A percentile compares a stretch with the other conserved stretches of the same genome.
phyloP scores from a whole-genome alignment of 2,329 filamentous ascomycete species.

The Clonostachys solani region DNA sequence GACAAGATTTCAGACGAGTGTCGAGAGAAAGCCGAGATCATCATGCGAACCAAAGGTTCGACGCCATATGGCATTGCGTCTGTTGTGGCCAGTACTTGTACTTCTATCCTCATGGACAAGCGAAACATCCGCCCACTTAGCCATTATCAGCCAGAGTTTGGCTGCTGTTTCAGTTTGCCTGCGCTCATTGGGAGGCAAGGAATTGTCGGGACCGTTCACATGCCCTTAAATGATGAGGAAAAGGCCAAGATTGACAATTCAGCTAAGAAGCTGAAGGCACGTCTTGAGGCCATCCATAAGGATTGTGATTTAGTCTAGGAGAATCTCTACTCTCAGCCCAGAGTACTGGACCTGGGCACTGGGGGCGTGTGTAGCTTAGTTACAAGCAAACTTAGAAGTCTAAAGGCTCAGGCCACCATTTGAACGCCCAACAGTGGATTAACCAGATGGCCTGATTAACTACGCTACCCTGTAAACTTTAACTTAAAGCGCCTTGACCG shows the following conservation, averaged over 20 bases:
- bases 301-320: too few relatives aligned
- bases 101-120: slow-evolving; percentile 42
- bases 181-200: slow-evolving; percentile 41
- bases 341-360: too few relatives aligned
- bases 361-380: too few relatives aligned
- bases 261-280: background rate
- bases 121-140: slow-evolving; percentile 40
- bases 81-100: slow-evolving; percentile 40
- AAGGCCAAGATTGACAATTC: background rate
- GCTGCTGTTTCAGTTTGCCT: slow-evolving; percentile 44
- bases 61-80: slow-evolving; percentile 45
- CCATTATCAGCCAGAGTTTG: slow-evolving; percentile 39
- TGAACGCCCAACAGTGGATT: too few relatives aligned
- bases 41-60: slow-evolving; percentile 43
- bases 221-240: slow-evolving; percentile 1
- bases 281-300: too few relatives aligned
- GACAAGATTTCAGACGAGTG: slow-evolving; percentile 35
- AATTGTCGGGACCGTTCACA: background rate
- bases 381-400: too few relatives aligned
- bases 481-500: too few relatives aligned
- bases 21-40: slow-evolving; percentile 35
- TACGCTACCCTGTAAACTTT: too few relatives aligned
- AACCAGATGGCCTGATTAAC: too few relatives aligned
- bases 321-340: too few relatives aligned
- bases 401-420: too few relatives aligned